Evolutionary conservation across 805 yeast species (phyloP), one percentile per base, ranked within the genome.

Genomic region (Saccharomycopsis sp.): DNA sequence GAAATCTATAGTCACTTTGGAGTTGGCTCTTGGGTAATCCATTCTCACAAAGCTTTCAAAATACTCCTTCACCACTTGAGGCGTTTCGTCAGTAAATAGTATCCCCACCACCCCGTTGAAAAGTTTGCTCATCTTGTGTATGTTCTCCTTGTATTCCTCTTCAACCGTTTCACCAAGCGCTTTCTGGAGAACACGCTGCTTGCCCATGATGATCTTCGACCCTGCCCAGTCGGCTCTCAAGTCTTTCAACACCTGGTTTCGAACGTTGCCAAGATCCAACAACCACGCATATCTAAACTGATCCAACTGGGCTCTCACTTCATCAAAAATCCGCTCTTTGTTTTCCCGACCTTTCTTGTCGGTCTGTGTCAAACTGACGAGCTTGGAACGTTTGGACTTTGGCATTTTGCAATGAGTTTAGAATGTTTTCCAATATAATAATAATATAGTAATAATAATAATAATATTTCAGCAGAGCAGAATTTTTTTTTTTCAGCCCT

Each of bases 291-390:
- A 85, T 56, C 74, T 75, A 64, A 65, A 81, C 32, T 74, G 67
- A 51, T 92, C 96, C 45, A 92, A 71, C 15, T 82, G 77, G 46
- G 72, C 72, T 65, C 95, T 78, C 39, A 92, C 79, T 49, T 87
- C 96, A 56, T 88, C 96, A 52, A 87, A 92, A 52, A 89, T 77
- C 54, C 89, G 71, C 52, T 77, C 89, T 61, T 92, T 92, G 64
- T 86, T 87, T 53, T 85, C 96, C 51, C 80, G 78, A 38, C 96
- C 96, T 59, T 92, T 92, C 64, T 87, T 92, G 52, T 87, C 96
- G 49, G 97, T 89, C 59, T 89, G 89, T 29, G 99, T 92, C 53
- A 92, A 70, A 10, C 97, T 84, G 47, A 92, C 94, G 53, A 88
- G 79, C 77, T 85, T 92, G 52, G 96, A 81, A 75, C 97, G 89